Conservation (phyloP, 108 stramenopile genomes). For the Nannochloropsis oceanica region DNA sequence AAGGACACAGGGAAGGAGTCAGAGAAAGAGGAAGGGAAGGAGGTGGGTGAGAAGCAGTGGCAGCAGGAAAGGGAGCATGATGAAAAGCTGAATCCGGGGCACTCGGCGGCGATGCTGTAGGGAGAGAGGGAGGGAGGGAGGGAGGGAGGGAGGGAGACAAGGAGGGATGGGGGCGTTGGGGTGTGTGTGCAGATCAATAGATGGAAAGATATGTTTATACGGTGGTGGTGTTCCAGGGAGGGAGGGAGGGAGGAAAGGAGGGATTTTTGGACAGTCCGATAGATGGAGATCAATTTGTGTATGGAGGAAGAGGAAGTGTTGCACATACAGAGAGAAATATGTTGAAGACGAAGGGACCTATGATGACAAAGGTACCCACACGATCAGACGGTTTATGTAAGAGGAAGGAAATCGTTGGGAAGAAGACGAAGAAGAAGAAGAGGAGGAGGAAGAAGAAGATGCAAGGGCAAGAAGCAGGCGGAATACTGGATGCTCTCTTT, state of each 20-base stretch:
- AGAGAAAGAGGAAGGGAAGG: neutral
- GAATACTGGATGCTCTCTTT: too few species aligned
- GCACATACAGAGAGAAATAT: too few species aligned
- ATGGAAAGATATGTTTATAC: neutral
- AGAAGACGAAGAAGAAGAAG: too few species aligned
- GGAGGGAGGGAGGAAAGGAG: neutral
- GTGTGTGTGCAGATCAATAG: too few species aligned
- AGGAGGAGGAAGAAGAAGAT: too few species aligned
- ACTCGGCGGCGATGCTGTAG: neutral
- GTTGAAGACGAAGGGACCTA: too few species aligned
- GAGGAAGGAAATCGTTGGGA: too few species aligned
- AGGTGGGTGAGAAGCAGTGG: neutral
- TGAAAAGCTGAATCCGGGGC: neutral
- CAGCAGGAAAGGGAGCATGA: neutral
- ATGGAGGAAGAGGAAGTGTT: too few species aligned
- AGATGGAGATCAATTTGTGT: neutral
- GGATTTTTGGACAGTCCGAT: too few species aligned
- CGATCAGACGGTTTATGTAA: too few species aligned
- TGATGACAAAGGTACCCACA: too few species aligned
- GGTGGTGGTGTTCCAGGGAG: neutral
- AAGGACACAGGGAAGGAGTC: neutral
- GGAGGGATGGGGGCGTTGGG: neutral
- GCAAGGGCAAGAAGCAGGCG: too few species aligned
- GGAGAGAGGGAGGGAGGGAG: neutral
- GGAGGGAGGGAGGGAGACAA: neutral